These are phyloP conservation scores for Geum urbanum DNA, from an alignment of 306 rosid species.

Conservation along the genomic window DNA sequence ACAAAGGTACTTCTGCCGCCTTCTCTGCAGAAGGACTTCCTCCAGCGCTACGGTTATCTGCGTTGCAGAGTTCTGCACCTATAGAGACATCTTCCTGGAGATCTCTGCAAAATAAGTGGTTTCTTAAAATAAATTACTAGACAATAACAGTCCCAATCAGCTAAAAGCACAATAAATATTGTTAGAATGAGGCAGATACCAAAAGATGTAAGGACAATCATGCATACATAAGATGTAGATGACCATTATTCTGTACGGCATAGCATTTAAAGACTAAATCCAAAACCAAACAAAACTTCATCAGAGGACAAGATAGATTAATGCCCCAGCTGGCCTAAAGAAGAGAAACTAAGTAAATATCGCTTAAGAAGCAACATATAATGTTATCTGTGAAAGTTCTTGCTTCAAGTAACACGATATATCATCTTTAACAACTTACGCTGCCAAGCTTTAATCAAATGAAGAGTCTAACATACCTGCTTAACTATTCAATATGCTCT, in stretches of 20 bases:
- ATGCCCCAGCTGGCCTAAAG: too few species aligned
- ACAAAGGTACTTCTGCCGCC: conserved; percentile 31
- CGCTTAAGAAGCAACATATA: background rate
- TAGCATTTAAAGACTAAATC: background rate
- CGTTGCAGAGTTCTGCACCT: conserved; percentile 59
- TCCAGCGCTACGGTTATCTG: conserved; percentile 43
- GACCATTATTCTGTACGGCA: background rate
- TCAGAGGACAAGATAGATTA: background rate
- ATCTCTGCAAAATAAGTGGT: conserved; percentile 56
- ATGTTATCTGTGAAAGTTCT: background rate
- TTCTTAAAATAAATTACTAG: conserved; percentile 30
- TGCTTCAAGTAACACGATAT: background rate
- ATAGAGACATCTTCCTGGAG: conserved; percentile 60
- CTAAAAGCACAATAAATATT: background rate
- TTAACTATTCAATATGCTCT: background rate
- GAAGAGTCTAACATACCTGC: background rate
- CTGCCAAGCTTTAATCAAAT: background rate
- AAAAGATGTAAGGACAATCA: background rate
- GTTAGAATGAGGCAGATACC: background rate
- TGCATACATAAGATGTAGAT: background rate
- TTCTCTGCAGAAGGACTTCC: conserved; percentile 54
- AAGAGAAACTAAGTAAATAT: background rate
- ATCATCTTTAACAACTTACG: background rate
- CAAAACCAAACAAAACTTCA: background rate
- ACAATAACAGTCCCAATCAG: conserved; percentile 19